Conservation (phyloP, 148 eudicot species). For the Suaeda aralocaspica region DNA sequence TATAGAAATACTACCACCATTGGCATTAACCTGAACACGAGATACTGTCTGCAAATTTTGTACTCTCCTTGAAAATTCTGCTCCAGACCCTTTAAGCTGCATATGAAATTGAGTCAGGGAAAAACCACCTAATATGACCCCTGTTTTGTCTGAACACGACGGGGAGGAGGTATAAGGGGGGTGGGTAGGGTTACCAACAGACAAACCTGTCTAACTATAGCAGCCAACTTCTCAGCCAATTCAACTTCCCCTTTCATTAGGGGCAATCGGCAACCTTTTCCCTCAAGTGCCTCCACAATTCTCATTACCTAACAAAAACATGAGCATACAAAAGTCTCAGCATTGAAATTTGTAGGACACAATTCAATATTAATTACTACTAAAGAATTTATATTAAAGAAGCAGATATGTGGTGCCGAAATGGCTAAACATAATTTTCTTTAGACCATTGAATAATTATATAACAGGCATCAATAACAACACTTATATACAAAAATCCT, state of each 20-base stretch:
- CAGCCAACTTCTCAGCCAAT: conserved; percentile 85
- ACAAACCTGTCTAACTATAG: conserved; percentile 71
- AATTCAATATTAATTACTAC: no score
- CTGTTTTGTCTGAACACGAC: neutral
- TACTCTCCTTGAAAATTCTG: conserved; percentile 95
- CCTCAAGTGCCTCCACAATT: conserved; percentile 91
- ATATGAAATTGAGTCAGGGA: conserved; percentile 31
- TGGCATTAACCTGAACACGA: conserved; percentile 70
- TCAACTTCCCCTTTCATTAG: conserved; percentile 92
- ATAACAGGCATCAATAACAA: no score
- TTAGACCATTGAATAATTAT: neutral
- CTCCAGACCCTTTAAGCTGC: conserved; percentile 96
- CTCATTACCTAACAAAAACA: conserved; percentile 60
- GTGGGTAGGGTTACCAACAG: no score
- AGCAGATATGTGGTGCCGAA: no score
- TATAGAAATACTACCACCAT: conserved; percentile 55
- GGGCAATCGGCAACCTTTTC: conserved; percentile 80
- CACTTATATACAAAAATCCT: no score
- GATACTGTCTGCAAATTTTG: conserved; percentile 79
- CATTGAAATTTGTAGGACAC: neutral
- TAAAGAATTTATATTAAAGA: no score
- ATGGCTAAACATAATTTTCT: neutral
- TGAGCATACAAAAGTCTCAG: conserved; percentile 9
- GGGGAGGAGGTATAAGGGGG: neutral
- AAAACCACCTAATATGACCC: conserved; percentile 4